Evolutionary conservation across 106 monocot genomes (phyloP), one percentile per base, ranked within the genome.

Genomic region (Allium fistulosum): DNA sequence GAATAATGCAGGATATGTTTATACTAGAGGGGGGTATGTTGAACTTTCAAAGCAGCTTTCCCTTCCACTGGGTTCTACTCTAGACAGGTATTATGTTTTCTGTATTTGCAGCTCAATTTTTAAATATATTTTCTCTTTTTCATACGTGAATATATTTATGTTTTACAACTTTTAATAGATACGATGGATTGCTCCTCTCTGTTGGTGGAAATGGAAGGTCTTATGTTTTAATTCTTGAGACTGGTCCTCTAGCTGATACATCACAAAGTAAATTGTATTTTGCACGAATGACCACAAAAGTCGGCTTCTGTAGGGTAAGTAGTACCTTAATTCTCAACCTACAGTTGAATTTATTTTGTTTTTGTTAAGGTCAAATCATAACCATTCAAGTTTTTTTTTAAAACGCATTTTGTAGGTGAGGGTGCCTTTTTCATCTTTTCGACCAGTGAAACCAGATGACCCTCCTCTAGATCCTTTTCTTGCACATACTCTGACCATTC

Each of bases 121-220:
- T 53, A 7, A n/a, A 12, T 65, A 28, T 50, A 58, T 58, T 62
- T 53, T 16, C 51, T 69, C 16, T 17, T 65, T 8, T 45, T 4
- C 62, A 11, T 68, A 46, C 8, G 18, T 9, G 58, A 48, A 46
- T 14, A 48, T 74, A 5, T 37, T 37, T 37, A 37, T 37, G 5
- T 5, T 22, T 37, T 67, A 27, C 18, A 67, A 26, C 52, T 67
- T 53, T 71, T 53, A 8, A 12, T 78, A 91, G 91, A 74, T 92
- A 88, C 72, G 95, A 96, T 67, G 91, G 95, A 53, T 73, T 96
- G 63, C 69, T 96, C 74, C 77, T 96, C 18, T 96, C 95, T 72
- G 73, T 96, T 37, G 95, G 95, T 73, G 95, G 95, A 77, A 96
- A 96, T 84, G 95, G 95, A 71, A 88, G 91, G 76, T 91, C 95